A percentile compares a stretch with the other conserved stretches of the same genome.
Evolutionary conservation across 495 filamentous ascomycete species (phyloP).

Genomic region (Penicillium chermesinum): DNA sequence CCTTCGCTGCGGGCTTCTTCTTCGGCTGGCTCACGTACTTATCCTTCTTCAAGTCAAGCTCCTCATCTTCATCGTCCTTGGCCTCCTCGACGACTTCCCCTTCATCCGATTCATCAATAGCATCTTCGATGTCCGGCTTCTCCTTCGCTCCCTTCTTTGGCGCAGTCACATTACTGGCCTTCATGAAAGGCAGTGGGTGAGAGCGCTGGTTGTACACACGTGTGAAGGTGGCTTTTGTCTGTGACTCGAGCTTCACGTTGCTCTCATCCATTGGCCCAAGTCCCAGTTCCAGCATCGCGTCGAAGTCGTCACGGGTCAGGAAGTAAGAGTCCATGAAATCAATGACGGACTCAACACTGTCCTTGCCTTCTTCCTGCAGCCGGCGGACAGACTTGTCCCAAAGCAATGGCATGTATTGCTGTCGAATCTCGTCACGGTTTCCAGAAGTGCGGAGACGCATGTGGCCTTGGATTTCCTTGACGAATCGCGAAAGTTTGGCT

Average conservation of each 20-base stretch:
- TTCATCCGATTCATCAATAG: slow-evolving; percentile 85
- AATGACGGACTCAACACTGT: slow-evolving; percentile 67
- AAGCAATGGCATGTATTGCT: slow-evolving; percentile 88
- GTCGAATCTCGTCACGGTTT: slow-evolving; percentile 90
- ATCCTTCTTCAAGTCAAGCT: slow-evolving; percentile 80
- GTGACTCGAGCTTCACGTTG: slow-evolving; percentile 69
- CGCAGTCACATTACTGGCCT: slow-evolving; percentile 70
- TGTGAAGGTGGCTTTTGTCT: slow-evolving; percentile 86
- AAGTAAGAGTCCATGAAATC: slow-evolving; percentile 96
- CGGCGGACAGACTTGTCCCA: slow-evolving; percentile 74
- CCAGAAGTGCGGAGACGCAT: slow-evolving; percentile 89
- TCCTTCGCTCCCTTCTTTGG: slow-evolving; percentile 67
- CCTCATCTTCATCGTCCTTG: slow-evolving; percentile 61
- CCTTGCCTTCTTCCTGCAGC: slow-evolving; percentile 68
- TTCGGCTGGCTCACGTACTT: slow-evolving; percentile 94
- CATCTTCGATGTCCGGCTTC: slow-evolving; percentile 91
- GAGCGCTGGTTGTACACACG: slow-evolving; percentile 79
- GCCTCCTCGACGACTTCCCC: slow-evolving; percentile 56
- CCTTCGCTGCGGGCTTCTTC: slow-evolving; percentile 58
- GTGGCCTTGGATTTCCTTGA: slow-evolving; percentile 94
- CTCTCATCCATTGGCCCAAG: slow-evolving; percentile 76
- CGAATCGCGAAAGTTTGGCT: slow-evolving; percentile 75
- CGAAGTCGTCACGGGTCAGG: slow-evolving; percentile 92
- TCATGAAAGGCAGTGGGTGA: slow-evolving; percentile 95
- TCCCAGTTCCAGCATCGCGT: slow-evolving; percentile 85